Evolutionary conservation across 164 flowering plant genomes (phyloP), one percentile per base, ranked within the genome.

Genomic region (Warburgia ugandensis): DNA sequence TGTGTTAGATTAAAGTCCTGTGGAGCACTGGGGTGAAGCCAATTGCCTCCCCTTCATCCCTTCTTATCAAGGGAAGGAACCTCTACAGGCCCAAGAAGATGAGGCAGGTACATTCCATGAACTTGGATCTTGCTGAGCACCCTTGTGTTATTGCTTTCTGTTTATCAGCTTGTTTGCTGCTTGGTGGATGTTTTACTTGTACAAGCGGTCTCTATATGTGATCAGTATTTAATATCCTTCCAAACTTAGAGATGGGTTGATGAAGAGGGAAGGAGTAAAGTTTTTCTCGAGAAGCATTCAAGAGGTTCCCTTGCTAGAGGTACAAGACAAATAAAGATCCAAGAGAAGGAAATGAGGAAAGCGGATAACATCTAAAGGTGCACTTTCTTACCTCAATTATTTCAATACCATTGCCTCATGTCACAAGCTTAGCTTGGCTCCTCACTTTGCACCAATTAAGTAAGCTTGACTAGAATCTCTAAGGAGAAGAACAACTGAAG

Each of bases 11-110:
- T 56, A 94, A 88, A 61, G 91, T 88, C 28, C 64, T 88, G 2
- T 88, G 96, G 96, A 84, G 96, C 69, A 83, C 68, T 68, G 96
- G 96, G 29, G 71, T 59, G 55, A 80, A 75, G 48, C 74, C 77
- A n/a, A 50, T 67, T 80, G 25, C 84, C 86, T 62, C 80, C 91
- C 30, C 86, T 88, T 43, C 76, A 74, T 60, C 94, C 91, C 77
- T 88, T 4, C 76, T 84, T 11, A 78, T 88, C 27, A 88, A 88
- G 68, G 96, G 96, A 27, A 76, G 96, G 60, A 84, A 88, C 54
- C 91, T 88, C 17, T 88, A 88, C 50, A 61, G 73, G n/a, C 56
- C 79, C 35, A 71, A 79, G 55, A 85, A 86, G 35, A 35, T 76
- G 75, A 73, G 95, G 65, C 94, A 81, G 94, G 97, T 85, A 4